Percentiles rank a stretch among this genome's conserved stretches.
phyloP scores from a whole-genome alignment of 306 rosid species.

The Arachis hypogaea region DNA sequence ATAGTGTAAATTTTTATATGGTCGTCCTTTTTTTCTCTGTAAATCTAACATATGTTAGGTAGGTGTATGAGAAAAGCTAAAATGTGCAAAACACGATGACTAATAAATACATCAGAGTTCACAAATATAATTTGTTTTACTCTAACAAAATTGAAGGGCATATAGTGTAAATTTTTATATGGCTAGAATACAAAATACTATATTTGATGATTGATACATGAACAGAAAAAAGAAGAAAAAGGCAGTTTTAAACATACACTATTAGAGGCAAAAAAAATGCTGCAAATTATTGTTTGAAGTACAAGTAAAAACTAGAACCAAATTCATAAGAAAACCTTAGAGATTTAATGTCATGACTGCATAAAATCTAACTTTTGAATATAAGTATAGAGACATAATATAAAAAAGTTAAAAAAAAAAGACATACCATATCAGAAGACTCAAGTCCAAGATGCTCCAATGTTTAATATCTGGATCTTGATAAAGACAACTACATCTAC shows the following conservation, averaged over 20 bases:
- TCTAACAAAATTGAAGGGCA: conserved; percentile 15
- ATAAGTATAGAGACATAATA: not conserved
- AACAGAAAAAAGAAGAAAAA: not conserved
- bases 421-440: conserved; percentile 73
- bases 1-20: no score
- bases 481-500: conserved; percentile 90
- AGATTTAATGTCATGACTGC: not conserved
- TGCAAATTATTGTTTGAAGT: conserved; percentile 8
- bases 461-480: conserved; percentile 95
- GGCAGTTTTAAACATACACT: not conserved
- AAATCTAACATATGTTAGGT: no score
- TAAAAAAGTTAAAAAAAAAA: conserved; percentile 9
- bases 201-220: conserved; percentile 8
- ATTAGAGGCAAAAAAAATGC: conserved; percentile 21
- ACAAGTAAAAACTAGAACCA: conserved; percentile 17
- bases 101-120: conserved; percentile 16
- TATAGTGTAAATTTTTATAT: not conserved
- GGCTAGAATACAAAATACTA: not conserved
- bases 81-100: not conserved
- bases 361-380: no score
- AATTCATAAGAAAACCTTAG: not conserved
- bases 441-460: conserved; percentile 89
- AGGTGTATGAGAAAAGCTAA: conserved; percentile 17
- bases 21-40: no score
- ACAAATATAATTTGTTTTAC: conserved; percentile 8